These are phyloP conservation scores for Fraxinus cuspidata DNA, from an alignment of 257 asterid species.

Conservation along the genomic window DNA sequence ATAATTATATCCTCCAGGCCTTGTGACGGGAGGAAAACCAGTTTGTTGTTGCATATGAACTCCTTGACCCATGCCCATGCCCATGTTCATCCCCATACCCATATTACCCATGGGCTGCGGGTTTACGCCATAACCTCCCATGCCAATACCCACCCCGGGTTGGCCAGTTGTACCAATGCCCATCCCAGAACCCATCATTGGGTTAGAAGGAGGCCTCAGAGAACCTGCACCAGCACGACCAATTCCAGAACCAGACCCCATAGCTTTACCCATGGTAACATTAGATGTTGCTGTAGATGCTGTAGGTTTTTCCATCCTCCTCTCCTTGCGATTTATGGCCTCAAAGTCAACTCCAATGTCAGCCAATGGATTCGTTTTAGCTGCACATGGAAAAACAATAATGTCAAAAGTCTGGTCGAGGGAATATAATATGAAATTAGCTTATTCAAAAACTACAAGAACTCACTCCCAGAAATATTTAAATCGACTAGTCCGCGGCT, in stretches of 20 bases:
- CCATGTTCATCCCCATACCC: conserved; percentile 21
- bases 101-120: conserved; percentile 22
- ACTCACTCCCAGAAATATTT: conserved; percentile 95
- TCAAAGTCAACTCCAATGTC: conserved; percentile 98
- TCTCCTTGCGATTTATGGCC: conserved; percentile 89
- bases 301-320: conserved; percentile 90
- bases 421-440: conserved; percentile 7
- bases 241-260: conserved; percentile 96
- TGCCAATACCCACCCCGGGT: conserved; percentile 33
- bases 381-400: conserved; percentile 47
- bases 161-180: conserved; percentile 39
- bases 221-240: conserved; percentile 69
- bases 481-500: conserved; percentile 92
- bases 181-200: conserved; percentile 65
- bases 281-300: conserved; percentile 61
- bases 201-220: conserved; percentile 61
- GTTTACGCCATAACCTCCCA: conserved; percentile 41
- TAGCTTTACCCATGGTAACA: conserved; percentile 89
- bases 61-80: conserved; percentile 40
- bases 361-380: conserved; percentile 80
- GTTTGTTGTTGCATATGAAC: conserved; percentile 61
- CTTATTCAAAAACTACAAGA: conserved; percentile 7
- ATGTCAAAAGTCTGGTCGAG: conserved; percentile 13
- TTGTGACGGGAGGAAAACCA: conserved; percentile 63
- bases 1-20: conserved; percentile 54